These are phyloP conservation scores for Geoglossum glabrum DNA, from an alignment of 495 filamentous ascomycete species.

Conservation along the genomic window DNA sequence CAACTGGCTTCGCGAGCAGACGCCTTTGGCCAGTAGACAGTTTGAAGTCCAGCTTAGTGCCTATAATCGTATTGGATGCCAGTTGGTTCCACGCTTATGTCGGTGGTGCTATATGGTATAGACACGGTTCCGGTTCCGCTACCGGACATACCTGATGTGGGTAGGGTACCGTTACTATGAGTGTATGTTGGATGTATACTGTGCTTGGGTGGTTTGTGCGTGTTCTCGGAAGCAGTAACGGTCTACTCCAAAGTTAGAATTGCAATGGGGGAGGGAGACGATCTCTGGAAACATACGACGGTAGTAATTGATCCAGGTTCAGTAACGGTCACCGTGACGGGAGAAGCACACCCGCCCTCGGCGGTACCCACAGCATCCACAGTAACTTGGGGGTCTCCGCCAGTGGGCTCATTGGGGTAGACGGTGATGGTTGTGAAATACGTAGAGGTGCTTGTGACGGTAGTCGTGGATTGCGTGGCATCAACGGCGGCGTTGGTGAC, in stretches of 20 bases:
- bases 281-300: conserved; percentile 4
- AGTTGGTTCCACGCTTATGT: not conserved
- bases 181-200: not conserved
- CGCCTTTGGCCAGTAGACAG: not conserved
- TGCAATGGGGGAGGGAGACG: not conserved
- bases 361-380: not conserved
- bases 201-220: not conserved
- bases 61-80: not conserved
- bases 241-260: not conserved
- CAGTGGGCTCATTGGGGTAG: conserved; percentile 32
- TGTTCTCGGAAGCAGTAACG: not conserved
- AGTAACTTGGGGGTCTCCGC: conserved; percentile 18
- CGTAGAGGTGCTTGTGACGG: not conserved
- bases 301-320: not conserved
- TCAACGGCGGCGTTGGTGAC: not conserved
- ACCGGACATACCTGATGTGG: not conserved
- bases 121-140: not conserved
- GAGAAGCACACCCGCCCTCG: not conserved
- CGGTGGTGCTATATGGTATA: not conserved
- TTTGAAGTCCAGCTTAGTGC: no score
- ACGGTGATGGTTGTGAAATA: conserved; percentile 33
- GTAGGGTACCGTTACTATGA: conserved; percentile 3
- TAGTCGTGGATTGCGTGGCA: conserved; percentile 25
- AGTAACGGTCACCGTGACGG: conserved; percentile 5
- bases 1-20: not conserved